phyloP scores from a whole-genome alignment of 108 stramenopile genomes.

The Skeletonema tropicum region DNA sequence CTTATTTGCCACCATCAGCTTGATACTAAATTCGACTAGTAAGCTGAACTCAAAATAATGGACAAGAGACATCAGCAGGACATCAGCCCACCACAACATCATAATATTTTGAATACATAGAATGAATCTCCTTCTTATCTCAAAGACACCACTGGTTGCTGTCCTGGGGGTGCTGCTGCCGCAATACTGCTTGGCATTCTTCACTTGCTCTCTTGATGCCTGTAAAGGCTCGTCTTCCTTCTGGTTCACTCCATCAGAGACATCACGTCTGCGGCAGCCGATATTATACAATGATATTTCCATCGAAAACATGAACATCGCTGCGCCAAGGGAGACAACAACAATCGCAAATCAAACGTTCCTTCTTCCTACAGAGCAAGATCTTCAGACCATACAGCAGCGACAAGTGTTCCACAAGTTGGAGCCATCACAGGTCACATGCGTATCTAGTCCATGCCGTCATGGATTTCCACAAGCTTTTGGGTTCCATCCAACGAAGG shows the following conservation, averaged over 20 bases:
- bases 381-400: conserved; percentile 21
- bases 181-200: not conserved
- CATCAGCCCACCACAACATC: too few relatives aligned
- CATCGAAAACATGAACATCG: not conserved
- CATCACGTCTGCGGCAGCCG: not conserved
- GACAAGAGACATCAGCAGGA: too few relatives aligned
- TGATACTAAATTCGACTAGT: too few relatives aligned
- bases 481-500: conserved; percentile 41
- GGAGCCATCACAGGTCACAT: conserved; percentile 19
- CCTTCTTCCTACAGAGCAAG: conserved; percentile 12
- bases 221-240: not conserved
- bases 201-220: not conserved
- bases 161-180: not conserved
- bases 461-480: conserved; percentile 44
- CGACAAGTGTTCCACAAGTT: conserved; percentile 26
- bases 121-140: too few relatives aligned
- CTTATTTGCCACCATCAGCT: too few relatives aligned
- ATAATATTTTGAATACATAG: too few relatives aligned
- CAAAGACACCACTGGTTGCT: not conserved
- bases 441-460: conserved; percentile 19
- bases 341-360: conserved; percentile 36
- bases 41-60: too few relatives aligned
- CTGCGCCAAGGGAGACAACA: conserved; percentile 1
- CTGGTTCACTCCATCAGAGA: not conserved
- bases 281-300: not conserved